A percentile compares a stretch with the other conserved stretches of the same genome.
Evolutionary conservation across 352 stramenopile species (phyloP).

Genomic region (Phytophthora megakarya): DNA sequence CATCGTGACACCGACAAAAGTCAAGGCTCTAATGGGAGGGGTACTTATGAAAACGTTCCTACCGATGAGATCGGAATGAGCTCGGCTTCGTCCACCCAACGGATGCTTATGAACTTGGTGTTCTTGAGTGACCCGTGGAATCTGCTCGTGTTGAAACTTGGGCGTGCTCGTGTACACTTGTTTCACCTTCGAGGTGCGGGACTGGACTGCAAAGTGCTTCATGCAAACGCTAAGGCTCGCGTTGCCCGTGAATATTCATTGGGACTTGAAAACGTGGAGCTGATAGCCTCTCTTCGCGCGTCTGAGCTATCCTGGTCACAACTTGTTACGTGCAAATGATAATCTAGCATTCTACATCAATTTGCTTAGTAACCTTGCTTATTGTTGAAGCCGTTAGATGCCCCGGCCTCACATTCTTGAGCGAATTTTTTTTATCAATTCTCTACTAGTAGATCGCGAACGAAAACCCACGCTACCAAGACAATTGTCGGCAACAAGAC

Average conservation of each 20-base stretch:
- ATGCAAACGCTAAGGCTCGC: constrained; percentile 53
- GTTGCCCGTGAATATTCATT: constrained; percentile 60
- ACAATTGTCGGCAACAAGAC: constrained; percentile 73
- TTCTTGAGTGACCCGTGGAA: constrained; percentile 65
- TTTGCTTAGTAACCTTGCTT: not conserved
- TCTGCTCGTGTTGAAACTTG: constrained; percentile 53
- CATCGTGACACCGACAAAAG: constrained; percentile 18
- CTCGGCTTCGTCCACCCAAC: constrained; percentile 32
- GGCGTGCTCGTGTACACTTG: constrained; percentile 52
- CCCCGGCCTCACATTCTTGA: no score
- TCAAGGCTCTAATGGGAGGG: constrained; percentile 3
- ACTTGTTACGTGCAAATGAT: constrained; percentile 52
- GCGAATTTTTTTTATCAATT: no score
- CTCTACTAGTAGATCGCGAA: constrained; percentile 36
- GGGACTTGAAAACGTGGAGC: constrained; percentile 41
- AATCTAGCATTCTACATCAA: not conserved
- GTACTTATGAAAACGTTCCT: not conserved
- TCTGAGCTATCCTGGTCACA: constrained; percentile 57
- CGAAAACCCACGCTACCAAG: constrained; percentile 38
- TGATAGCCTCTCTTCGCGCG: constrained; percentile 52
- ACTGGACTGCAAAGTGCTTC: constrained; percentile 48
- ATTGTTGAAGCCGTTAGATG: not conserved
- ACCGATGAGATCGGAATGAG: constrained; percentile 9
- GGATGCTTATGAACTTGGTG: constrained; percentile 64
- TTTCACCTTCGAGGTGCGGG: constrained; percentile 17